A percentile compares a stretch with the other conserved stretches of the same genome.
These are phyloP conservation scores for Tetrahymena malaccensis DNA, from an alignment of 73 alveolate species.

Conservation along the genomic window DNA sequence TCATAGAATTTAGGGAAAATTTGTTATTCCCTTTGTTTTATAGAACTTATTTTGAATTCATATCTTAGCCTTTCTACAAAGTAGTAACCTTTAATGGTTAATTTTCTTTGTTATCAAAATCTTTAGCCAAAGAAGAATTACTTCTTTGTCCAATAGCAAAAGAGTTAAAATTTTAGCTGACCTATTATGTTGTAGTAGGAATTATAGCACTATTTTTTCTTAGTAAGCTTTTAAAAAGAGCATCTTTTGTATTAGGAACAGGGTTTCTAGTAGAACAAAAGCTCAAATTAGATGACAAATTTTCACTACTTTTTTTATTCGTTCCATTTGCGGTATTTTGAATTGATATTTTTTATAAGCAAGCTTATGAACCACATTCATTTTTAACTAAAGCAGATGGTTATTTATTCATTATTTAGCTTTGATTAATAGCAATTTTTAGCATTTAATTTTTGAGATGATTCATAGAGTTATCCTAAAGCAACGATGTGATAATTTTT, in stretches of 20 bases:
- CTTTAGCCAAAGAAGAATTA: background rate
- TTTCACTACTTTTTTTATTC: background rate
- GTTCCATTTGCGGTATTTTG: background rate
- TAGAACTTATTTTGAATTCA: background rate
- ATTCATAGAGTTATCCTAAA: background rate
- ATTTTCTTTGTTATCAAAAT: background rate
- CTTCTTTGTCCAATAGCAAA: background rate
- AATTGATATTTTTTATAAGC: background rate
- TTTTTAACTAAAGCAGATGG: background rate
- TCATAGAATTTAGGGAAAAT: too few species aligned
- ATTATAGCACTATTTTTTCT: background rate
- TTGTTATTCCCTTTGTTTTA: background rate
- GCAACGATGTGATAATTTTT: background rate
- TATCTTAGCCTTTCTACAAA: background rate
- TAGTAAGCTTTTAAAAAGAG: background rate
- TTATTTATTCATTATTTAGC: background rate
- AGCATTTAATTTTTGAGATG: background rate
- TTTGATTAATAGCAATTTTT: background rate
- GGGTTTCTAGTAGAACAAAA: background rate
- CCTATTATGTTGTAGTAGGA: background rate
- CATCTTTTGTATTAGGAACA: background rate
- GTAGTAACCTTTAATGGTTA: background rate
- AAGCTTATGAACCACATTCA: background rate
- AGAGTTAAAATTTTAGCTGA: background rate
- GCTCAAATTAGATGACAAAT: background rate